Evolutionary conservation across 2,329 filamentous ascomycete genomes (phyloP).

Genomic region (Cryphonectria japonica): DNA sequence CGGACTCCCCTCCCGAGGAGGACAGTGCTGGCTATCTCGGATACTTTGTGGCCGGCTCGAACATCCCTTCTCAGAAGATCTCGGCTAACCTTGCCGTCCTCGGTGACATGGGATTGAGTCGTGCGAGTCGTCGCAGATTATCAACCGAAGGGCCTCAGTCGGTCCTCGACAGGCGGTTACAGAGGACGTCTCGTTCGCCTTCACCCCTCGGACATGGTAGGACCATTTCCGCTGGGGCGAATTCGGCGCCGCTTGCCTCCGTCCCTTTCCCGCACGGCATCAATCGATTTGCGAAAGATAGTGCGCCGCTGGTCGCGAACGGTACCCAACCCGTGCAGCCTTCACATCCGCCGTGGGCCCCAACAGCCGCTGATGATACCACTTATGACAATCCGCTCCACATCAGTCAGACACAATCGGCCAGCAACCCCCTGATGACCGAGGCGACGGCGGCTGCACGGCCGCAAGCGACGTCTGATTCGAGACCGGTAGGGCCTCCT

Average conservation of each 20-base stretch:
- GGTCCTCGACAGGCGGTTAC: conserved; percentile 57
- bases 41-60: conserved; percentile 43
- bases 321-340: conserved; percentile 42
- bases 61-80: conserved; percentile 34
- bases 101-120: conserved; percentile 49
- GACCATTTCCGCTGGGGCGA: conserved; percentile 46
- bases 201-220: conserved; percentile 58
- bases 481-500: conserved; percentile 35
- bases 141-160: conserved; percentile 59
- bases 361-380: conserved; percentile 36
- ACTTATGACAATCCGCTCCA: conserved; percentile 44
- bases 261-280: conserved; percentile 43
- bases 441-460: conserved; percentile 32
- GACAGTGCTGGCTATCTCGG: conserved; percentile 46
- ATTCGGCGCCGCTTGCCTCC: conserved; percentile 46
- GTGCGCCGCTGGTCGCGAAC: conserved; percentile 46
- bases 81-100: conserved; percentile 49
- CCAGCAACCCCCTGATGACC: conserved; percentile 30
- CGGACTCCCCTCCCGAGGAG: conserved; percentile 53
- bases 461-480: conserved; percentile 32
- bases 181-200: conserved; percentile 58
- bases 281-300: conserved; percentile 39
- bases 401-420: conserved; percentile 40
- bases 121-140: conserved; percentile 48
- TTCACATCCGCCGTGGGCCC: conserved; percentile 36